These are phyloP conservation scores for Apiospora saccharicola DNA, from an alignment of 2,329 filamentous ascomycete species.

Conservation along the genomic window DNA sequence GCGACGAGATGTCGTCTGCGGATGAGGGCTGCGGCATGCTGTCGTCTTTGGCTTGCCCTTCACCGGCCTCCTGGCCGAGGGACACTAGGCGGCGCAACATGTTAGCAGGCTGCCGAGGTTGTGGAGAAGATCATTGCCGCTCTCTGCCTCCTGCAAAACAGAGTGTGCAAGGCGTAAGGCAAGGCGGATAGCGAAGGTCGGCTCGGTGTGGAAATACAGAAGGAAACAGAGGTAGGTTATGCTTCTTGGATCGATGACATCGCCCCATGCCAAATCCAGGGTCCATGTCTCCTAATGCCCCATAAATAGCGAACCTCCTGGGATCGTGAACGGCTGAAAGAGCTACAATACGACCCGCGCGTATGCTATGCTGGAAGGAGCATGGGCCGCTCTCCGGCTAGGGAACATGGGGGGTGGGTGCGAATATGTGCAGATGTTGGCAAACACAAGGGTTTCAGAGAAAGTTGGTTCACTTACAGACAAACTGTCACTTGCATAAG, in stretches of 20 bases:
- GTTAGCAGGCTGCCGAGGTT: constrained; percentile 40
- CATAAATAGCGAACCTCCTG: constrained; percentile 5
- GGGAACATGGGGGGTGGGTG: not conserved
- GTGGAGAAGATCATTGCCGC: constrained; percentile 17
- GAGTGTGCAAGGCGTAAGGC: constrained; percentile 24
- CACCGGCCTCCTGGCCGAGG: constrained; percentile 50
- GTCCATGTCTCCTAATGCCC: constrained; percentile 7
- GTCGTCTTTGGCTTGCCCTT: constrained; percentile 47
- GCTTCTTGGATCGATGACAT: constrained; percentile 14
- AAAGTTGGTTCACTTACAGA: constrained; percentile 37
- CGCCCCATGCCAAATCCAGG: constrained; percentile 18
- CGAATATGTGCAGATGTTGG: constrained; percentile 18
- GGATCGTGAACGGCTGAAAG: constrained; percentile 8
- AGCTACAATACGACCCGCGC: constrained; percentile 12
- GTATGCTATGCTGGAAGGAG: constrained; percentile 16
- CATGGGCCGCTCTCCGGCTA: constrained; percentile 14
- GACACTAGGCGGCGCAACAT: constrained; percentile 54
- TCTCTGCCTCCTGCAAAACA: constrained; percentile 24
- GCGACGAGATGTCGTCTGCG: constrained; percentile 62
- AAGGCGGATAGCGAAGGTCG: constrained; percentile 15
- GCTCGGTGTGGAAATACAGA: not conserved
- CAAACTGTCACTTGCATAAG: constrained; percentile 39
- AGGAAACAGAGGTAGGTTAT: not conserved
- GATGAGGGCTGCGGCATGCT: constrained; percentile 65
- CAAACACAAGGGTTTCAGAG: constrained; percentile 20